Percentiles rank a stretch among this genome's conserved stretches.
Conservation (phyloP, 1,284 basidiomycete species). For the Sutorius eximius region DNA sequence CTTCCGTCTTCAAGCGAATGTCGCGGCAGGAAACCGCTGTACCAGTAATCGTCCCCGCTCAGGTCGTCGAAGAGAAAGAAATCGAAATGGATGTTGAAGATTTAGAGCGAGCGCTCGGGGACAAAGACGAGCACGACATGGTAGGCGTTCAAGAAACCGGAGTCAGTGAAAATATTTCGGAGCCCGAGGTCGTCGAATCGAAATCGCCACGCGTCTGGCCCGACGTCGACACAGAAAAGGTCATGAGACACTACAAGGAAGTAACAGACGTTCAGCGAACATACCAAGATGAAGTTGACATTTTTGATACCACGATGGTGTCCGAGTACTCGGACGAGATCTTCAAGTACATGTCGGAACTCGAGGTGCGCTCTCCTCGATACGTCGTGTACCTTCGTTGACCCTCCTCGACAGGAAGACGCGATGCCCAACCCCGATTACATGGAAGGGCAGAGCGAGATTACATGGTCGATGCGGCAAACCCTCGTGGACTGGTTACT, state of each 20-base stretch:
- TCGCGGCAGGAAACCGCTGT: slow-evolving; percentile 44
- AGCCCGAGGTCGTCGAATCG: slow-evolving; percentile 37
- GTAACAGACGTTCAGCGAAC: slow-evolving; percentile 67
- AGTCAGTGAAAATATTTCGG: slow-evolving; percentile 45
- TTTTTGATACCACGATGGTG: slow-evolving; percentile 94
- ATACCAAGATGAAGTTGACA: slow-evolving; percentile 81
- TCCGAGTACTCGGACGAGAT: slow-evolving; percentile 98
- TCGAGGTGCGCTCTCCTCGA: slow-evolving; percentile 63
- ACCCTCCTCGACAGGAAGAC: slow-evolving; percentile 54
- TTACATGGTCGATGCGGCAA: slow-evolving; percentile 95
- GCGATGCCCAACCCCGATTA: slow-evolving; percentile 94
- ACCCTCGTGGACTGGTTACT: slow-evolving; percentile 98
- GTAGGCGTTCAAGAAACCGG: slow-evolving; percentile 43
- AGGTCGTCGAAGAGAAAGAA: slow-evolving; percentile 41
- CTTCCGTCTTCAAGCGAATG: slow-evolving; percentile 41
- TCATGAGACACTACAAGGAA: slow-evolving; percentile 55
- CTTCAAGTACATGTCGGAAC: slow-evolving; percentile 91
- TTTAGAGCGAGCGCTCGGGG: slow-evolving; percentile 39
- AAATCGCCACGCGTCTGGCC: slow-evolving; percentile 65
- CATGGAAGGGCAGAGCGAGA: slow-evolving; percentile 93
- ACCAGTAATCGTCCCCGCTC: slow-evolving; percentile 36
- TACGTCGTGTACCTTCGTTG: slow-evolving; percentile 1
- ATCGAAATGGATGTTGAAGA: slow-evolving; percentile 56
- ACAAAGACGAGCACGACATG: slow-evolving; percentile 62
- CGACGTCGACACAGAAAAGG: slow-evolving; percentile 60